Base-by-base conservation (phyloP, 305 asterid species). In the Withania somnifera region DNA sequence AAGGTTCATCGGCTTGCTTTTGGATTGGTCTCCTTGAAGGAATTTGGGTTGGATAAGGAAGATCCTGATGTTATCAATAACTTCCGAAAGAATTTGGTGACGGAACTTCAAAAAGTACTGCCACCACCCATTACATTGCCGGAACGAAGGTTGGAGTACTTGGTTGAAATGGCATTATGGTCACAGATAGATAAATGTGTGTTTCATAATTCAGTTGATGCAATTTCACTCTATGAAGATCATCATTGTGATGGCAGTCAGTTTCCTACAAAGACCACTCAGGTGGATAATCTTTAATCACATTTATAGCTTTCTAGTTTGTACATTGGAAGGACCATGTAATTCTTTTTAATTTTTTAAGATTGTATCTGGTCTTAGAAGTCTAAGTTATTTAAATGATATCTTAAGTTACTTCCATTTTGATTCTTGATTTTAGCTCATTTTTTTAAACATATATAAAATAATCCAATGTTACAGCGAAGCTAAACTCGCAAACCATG, bases 91-190 rank as follows among this genome's bases (percentile, higher is more conserved):
- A 78, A 69, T 57, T 84, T 95, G 89, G 19, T 92, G 14, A 50
- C 56, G 52, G 88, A 90, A 84, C 86, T 95, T 91, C 94, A 89
- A 80, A 86, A 86, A 51, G 86, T 91, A 83, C 87, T 95, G 83
- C 98, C 97, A 6, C 95, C 97, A 6, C 97, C 98, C 4, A 84
- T 92, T 77, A 87, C 91, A 30, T 82, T 95, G 80, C 97, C 99
- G 3, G 94, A 94, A 81, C 87, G 95, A 85, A 91, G 98, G 87
- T 92, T 95, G 87, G 97, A 94, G 85, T 89, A 88, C 84, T 89
- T 92, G 94, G 87, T 93, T 81, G 99, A 95, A 90, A 89, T 87
- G 89, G 94, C 93, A 15, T 73, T 91, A n/a, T 67, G 89, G 83
- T 89, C 92, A 8, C 94, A 91, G 90, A 83, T 95, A 67, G 97